Conservation (phyloP, 768 basidiomycete species). For the Vararia minispora region DNA sequence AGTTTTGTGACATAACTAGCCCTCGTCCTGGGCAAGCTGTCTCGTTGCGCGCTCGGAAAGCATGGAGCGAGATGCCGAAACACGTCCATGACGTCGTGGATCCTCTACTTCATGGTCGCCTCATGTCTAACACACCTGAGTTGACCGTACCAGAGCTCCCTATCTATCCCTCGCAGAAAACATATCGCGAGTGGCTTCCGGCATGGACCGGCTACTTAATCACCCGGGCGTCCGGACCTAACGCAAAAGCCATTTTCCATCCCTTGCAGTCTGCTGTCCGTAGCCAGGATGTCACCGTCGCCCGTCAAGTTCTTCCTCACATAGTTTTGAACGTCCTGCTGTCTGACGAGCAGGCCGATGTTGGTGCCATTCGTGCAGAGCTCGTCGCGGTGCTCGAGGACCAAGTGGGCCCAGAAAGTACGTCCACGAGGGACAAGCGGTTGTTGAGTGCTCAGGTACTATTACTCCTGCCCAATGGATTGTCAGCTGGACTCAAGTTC, state of each 20-base stretch:
- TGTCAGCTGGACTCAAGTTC: not conserved
- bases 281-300: conserved; percentile 90
- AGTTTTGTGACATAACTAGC: conserved; percentile 77
- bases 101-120: conserved; percentile 64
- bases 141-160: conserved; percentile 39
- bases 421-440: conserved; percentile 64
- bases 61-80: conserved; percentile 75
- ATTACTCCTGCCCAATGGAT: not conserved
- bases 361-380: conserved; percentile 59
- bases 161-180: conserved; percentile 64
- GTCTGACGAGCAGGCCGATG: conserved; percentile 54
- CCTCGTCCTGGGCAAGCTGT: too few relatives aligned
- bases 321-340: conserved; percentile 79
- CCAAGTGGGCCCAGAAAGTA: conserved; percentile 57
- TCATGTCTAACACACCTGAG: conserved; percentile 31
- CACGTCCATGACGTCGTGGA: conserved; percentile 79
- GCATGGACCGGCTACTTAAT: conserved; percentile 80
- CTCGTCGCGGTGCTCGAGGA: conserved; percentile 76
- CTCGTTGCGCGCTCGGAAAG: conserved; percentile 50
- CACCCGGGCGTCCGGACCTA: conserved; percentile 40
- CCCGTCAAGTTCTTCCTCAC: conserved; percentile 84
- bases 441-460: conserved; percentile 88
- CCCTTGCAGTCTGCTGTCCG: conserved; percentile 70
- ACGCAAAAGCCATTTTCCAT: conserved; percentile 61
- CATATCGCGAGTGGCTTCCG: conserved; percentile 96